Conservation (phyloP, 2,329 filamentous ascomycete species). For the Trichoderma arundinaceum region DNA sequence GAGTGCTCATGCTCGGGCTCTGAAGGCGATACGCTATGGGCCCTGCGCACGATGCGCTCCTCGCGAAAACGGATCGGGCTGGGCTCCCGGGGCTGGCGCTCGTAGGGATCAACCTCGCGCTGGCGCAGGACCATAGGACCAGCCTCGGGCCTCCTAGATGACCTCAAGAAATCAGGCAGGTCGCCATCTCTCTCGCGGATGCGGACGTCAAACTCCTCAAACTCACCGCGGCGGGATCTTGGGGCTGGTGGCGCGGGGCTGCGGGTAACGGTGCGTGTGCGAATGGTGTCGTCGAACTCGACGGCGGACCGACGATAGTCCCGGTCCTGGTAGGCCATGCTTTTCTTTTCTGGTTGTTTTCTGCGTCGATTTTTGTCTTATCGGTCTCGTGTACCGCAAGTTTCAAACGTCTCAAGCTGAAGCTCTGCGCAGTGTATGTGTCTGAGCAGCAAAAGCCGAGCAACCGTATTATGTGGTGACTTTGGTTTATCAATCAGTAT, state of each 20-base stretch:
- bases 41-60: slow-evolving; percentile 51
- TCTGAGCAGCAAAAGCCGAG: slow-evolving; percentile 20
- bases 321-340: slow-evolving; percentile 50
- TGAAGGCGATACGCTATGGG: slow-evolving; percentile 51
- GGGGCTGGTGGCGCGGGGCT: slow-evolving; percentile 41
- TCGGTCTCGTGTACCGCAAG: slow-evolving; percentile 11
- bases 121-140: slow-evolving; percentile 61
- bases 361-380: slow-evolving; percentile 16
- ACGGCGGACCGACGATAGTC: slow-evolving; percentile 46
- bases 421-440: slow-evolving; percentile 11
- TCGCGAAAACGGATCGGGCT: slow-evolving; percentile 52
- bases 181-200: slow-evolving; percentile 49
- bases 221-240: slow-evolving; percentile 35
- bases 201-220: slow-evolving; percentile 50
- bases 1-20: slow-evolving; percentile 45
- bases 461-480: slow-evolving; percentile 1
- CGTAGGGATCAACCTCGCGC: slow-evolving; percentile 60
- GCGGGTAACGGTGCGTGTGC: slow-evolving; percentile 34
- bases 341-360: slow-evolving; percentile 30
- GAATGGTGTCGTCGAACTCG: slow-evolving; percentile 38
- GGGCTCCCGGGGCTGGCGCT: slow-evolving; percentile 55
- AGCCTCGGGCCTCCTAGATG: slow-evolving; percentile 53
- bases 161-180: slow-evolving; percentile 58
- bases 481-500: slow-evolving; percentile 27
- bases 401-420: background rate